Percentiles rank a stretch among this genome's conserved stretches.
phyloP scores from a whole-genome alignment of 2,329 filamentous ascomycete genomes.

The Colletotrichum chrysophilum region DNA sequence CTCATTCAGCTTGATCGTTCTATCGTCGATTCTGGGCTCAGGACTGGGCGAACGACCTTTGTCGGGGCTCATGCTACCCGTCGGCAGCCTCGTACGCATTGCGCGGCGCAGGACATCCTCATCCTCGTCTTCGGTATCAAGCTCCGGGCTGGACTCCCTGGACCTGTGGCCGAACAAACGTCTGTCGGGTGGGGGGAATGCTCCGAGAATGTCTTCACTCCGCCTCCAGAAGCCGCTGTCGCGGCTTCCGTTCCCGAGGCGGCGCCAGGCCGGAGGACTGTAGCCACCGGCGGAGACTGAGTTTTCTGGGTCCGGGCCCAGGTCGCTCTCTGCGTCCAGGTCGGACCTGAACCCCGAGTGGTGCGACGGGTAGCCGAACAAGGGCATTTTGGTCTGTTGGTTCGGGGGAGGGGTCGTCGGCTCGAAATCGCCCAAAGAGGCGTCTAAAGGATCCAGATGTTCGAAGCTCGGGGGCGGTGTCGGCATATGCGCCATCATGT shows the following conservation, averaged over 20 bases:
- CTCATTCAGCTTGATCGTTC: slow-evolving; percentile 41
- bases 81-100: slow-evolving; percentile 59
- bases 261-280: slow-evolving; percentile 66
- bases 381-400: slow-evolving; percentile 24
- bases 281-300: slow-evolving; percentile 59
- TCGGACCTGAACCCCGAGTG: slow-evolving; percentile 47
- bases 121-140: slow-evolving; percentile 38
- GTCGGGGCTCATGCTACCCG: slow-evolving; percentile 61
- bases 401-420: slow-evolving; percentile 44
- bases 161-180: neutral
- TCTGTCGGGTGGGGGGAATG: slow-evolving; percentile 38
- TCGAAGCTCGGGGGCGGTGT: slow-evolving; percentile 30
- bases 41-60: slow-evolving; percentile 54
- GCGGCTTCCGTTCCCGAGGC: slow-evolving; percentile 63
- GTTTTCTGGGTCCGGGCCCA: slow-evolving; percentile 42
- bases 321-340: slow-evolving; percentile 41
- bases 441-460: slow-evolving; percentile 51
- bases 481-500: slow-evolving; percentile 27
- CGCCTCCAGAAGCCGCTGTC: slow-evolving; percentile 66
- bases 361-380: slow-evolving; percentile 45
- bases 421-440: slow-evolving; percentile 60
- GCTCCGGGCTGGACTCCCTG: slow-evolving; percentile 37
- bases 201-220: slow-evolving; percentile 54
- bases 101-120: slow-evolving; percentile 55
- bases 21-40: slow-evolving; percentile 45